Percentiles rank a stretch among this genome's conserved stretches.
These are phyloP conservation scores for Monosporascus sp. DNA, from an alignment of 2,329 filamentous ascomycete genomes.

Conservation along the genomic window DNA sequence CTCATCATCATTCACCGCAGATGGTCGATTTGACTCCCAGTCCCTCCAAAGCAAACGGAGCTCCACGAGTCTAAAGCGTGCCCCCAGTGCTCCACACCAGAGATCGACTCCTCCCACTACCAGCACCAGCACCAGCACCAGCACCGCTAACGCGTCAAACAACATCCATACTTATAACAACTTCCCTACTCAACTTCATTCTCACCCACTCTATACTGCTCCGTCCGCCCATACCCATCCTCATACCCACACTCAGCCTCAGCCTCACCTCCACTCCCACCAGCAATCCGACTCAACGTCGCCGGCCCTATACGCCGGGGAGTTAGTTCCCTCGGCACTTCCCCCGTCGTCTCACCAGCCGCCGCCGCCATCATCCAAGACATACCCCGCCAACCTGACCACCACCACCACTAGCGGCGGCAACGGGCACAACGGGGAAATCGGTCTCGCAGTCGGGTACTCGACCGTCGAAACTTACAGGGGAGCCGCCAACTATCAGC, in stretches of 20 bases:
- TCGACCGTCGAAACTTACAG: conserved; percentile 4
- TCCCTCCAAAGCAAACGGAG: conserved; percentile 59
- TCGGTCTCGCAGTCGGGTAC: neutral
- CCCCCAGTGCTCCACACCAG: conserved; percentile 52
- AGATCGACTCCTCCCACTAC: conserved; percentile 14
- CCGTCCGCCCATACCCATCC: conserved; percentile 31
- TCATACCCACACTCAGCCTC: neutral
- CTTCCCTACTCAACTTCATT: conserved; percentile 30
- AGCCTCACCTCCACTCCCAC: conserved; percentile 35
- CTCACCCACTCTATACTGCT: too few species aligned
- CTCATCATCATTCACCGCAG: conserved; percentile 41
- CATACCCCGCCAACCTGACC: conserved; percentile 6
- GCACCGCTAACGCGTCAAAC: conserved; percentile 40
- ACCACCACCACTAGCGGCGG: neutral
- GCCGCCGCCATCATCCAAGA: conserved; percentile 15
- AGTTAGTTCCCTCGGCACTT: conserved; percentile 38
- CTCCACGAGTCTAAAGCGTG: conserved; percentile 56
- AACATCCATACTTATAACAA: conserved; percentile 35
- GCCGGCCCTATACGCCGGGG: conserved; percentile 39
- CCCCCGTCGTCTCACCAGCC: conserved; percentile 24
- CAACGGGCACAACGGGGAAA: neutral
- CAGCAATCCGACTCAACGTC: conserved; percentile 32
- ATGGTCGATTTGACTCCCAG: conserved; percentile 50
- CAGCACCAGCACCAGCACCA: conserved; percentile 13
- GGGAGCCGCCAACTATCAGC: conserved; percentile 8